Percentiles rank a stretch among this genome's conserved stretches.
These are phyloP conservation scores for Zymoseptoria tritici DNA, from an alignment of 2,329 filamentous ascomycete genomes.

Conservation along the genomic window DNA sequence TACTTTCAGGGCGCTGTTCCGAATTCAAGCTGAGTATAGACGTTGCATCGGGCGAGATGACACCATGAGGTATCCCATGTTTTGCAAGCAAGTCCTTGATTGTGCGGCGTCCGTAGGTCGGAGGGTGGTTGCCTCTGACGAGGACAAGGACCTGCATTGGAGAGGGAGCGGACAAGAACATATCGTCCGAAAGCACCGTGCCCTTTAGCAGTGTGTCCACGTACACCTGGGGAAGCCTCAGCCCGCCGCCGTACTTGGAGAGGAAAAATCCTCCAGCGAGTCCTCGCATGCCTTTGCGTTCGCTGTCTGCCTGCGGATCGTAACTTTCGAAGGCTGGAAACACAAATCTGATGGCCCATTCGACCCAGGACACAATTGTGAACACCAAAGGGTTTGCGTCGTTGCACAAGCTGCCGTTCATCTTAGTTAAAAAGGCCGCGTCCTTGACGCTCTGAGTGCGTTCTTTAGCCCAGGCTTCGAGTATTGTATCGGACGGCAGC, in stretches of 20 bases:
- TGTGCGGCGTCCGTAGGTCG: background rate
- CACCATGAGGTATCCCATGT: background rate
- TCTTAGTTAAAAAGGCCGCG: conserved; percentile 1
- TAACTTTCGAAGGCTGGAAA: background rate
- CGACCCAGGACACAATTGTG: background rate
- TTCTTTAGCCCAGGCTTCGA: conserved; percentile 2
- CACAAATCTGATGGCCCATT: background rate
- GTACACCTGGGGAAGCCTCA: conserved; percentile 2
- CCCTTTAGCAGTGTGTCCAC: background rate
- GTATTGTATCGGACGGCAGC: background rate
- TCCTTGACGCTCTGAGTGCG: conserved; percentile 1
- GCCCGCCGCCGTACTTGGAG: background rate
- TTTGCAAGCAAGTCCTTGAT: background rate
- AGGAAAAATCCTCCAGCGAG: background rate
- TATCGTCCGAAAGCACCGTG: background rate
- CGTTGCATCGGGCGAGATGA: background rate
- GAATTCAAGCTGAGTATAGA: background rate
- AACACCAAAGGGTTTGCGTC: background rate
- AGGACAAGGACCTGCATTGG: background rate
- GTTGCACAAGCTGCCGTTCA: conserved; percentile 1
- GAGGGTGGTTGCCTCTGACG: background rate
- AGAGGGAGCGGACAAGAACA: background rate
- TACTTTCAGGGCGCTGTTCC: background rate
- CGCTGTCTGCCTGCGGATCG: background rate
- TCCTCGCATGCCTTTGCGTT: conserved; percentile 1